Evolutionary conservation across 2,329 filamentous ascomycete genomes (phyloP), one percentile per base, ranked within the genome.

Genomic region (Dichotomopilus funicola): DNA sequence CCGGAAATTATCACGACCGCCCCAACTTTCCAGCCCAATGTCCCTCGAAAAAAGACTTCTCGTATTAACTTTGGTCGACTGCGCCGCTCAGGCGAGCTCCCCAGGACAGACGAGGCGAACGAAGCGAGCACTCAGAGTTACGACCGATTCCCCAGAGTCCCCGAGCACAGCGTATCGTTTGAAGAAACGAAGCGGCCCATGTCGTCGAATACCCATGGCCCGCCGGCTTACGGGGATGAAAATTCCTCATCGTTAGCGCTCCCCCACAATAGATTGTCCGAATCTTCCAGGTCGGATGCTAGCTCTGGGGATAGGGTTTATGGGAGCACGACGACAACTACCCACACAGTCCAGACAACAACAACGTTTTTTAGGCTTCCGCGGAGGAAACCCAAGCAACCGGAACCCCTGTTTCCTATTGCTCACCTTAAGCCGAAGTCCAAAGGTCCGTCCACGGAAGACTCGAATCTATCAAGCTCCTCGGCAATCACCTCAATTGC

Each of bases 1-100:
- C 82, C 83, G 48, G 77, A 82, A 63, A 97, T 97, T 68, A 94
- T 97, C 70, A 96, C 88, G 49, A 97, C 92, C 9, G 89, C 91
- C 12, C 91, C 94, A 8, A 94, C 91, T 7, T 80, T 85, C 62
- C 81, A 87, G 51, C 67, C 82, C 19, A 75, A 76, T 38, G 63
- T 68, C 50, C 68, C 76, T 58, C 79, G 75, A 49, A 85, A 80
- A 68, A 83, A 80, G 61, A 70, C 76, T 42, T 78, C 80, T 36
- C 76, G 81, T 42, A 73, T 83, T 59, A 78, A 75, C 63, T 71
- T 85, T 19, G 71, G 75, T 52, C 77, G 77, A 38, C 73, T 80
- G 53, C 78, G 80, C 51, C 76, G 75, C 47, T 81, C 80, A 2
- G 75, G 73, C 51, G 79, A 82, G 51, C 61, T 76, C 7, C 67